Base-by-base conservation (phyloP, 1,139 yeast species). In the Keqinozyma sinolaborantium region DNA sequence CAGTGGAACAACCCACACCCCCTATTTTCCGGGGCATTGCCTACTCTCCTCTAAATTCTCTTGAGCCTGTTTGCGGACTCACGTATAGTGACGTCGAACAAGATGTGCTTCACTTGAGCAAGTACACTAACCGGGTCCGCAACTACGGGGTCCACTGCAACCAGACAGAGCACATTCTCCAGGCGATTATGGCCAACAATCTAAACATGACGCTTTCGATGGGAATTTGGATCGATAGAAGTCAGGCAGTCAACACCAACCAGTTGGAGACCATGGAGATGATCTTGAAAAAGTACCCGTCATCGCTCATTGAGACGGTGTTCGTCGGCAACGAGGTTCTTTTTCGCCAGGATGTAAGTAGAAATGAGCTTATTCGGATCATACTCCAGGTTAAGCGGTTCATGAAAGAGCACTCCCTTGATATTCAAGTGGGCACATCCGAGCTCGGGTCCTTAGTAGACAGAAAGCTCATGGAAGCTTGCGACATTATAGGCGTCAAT, bases 91-190 rank as follows among this genome's bases (percentile, higher is more conserved):
- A 77, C 3, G 73, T 78, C 0, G 45, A 73, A 31, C 48, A 71
- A 15, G 90, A 83, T 44, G 44, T 82, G 25, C 77, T 77, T 0
- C 50, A 71, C 5, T 40, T 83, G 12, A 75, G 87, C 0, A 75
- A 68, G 25, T 63, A 80, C 1, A 81, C 90, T 0, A 64, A 68
- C 2, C 68, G 77, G 39, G 51, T 83, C 9, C 62, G 82, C 41
- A 67, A 77, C 5, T 79, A 77, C 45, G 83, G 85, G 1, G 72
- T 79, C 40, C 84, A 79, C 39, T 82, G 90, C 43, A 54, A 68
- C 26, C 87, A 80, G 47, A 69, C 72, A 1, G 72, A 66, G 14
- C 52, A 56, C 25, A 70, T 79, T 12, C 52, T 83, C 29, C 70
- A 73, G 12, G 73, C 85, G 0, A 74, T 83, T 11, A 55, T 60